These are phyloP conservation scores for Pseudogymnoascus sp. DNA, from an alignment of 2,329 filamentous ascomycete species.

Conservation along the genomic window DNA sequence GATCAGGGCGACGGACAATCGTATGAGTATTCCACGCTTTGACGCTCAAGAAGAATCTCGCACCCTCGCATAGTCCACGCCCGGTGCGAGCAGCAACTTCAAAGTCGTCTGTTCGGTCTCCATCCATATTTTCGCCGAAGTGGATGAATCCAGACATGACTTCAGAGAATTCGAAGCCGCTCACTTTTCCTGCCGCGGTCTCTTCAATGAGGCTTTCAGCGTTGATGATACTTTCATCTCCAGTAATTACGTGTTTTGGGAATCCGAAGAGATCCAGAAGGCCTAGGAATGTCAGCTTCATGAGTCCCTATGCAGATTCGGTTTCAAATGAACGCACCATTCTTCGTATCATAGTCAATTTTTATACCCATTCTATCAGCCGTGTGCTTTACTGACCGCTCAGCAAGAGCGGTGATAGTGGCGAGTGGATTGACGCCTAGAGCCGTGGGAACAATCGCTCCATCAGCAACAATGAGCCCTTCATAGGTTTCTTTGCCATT, in stretches of 20 bases:
- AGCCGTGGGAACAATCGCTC: constrained; percentile 50
- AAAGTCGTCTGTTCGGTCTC: constrained; percentile 43
- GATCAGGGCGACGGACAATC: constrained; percentile 39
- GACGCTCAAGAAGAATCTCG: constrained; percentile 50
- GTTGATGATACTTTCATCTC: constrained; percentile 32
- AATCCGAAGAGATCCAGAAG: constrained; percentile 46
- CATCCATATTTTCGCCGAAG: constrained; percentile 32
- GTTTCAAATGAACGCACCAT: constrained; percentile 13
- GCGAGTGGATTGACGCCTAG: constrained; percentile 59
- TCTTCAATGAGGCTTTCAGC: constrained; percentile 34
- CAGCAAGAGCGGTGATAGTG: constrained; percentile 60
- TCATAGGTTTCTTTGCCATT: constrained; percentile 41
- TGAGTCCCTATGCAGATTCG: background rate
- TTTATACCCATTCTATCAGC: constrained; percentile 33
- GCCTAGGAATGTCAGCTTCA: constrained; percentile 19
- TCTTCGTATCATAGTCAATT: constrained; percentile 40
- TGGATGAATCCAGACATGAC: constrained; percentile 56
- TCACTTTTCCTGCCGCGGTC: constrained; percentile 29
- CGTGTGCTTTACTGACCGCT: constrained; percentile 49
- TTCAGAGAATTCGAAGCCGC: constrained; percentile 52
- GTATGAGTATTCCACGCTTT: constrained; percentile 44
- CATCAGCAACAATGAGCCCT: constrained; percentile 55
- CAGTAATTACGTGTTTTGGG: constrained; percentile 32
- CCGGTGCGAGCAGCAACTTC: constrained; percentile 44
- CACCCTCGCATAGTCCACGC: constrained; percentile 45